Conservation (phyloP, 169 alveolate species). For the Babesia microti region DNA sequence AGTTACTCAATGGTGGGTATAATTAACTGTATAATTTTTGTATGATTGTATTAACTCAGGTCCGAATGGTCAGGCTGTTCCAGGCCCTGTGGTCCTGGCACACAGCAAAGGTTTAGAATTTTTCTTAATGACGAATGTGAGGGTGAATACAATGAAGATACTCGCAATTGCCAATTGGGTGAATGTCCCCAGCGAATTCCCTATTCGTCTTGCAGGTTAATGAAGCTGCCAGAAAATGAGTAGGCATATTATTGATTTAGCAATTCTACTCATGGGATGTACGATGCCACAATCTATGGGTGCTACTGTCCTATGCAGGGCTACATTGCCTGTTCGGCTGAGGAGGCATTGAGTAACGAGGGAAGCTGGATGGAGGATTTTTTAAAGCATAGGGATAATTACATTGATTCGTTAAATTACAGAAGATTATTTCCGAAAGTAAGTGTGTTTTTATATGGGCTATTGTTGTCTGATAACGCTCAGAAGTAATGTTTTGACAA, state of each 20-base stretch:
- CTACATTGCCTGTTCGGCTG: conserved; percentile 22
- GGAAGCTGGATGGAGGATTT: conserved; percentile 18
- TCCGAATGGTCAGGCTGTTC: conserved; percentile 43
- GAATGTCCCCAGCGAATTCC: conserved; percentile 16
- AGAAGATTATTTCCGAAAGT: too few relatives aligned
- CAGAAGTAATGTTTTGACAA: too few relatives aligned
- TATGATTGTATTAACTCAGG: conserved; percentile 6
- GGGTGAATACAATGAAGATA: conserved; percentile 4
- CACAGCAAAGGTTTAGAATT: conserved; percentile 30
- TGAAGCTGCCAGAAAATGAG: conserved; percentile 2
- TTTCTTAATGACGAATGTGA: conserved; percentile 5
- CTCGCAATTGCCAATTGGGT: conserved; percentile 9
- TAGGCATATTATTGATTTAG: conserved; percentile 1
- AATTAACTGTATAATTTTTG: too few relatives aligned
- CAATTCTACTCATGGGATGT: too few relatives aligned
- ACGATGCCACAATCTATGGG: too few relatives aligned
- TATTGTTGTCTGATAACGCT: too few relatives aligned
- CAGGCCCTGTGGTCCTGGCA: conserved; percentile 22
- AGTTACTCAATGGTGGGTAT: too few relatives aligned
- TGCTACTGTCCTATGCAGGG: conserved; percentile 19
- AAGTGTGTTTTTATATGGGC: too few relatives aligned
- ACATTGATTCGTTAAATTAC: too few relatives aligned
- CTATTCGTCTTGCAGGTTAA: conserved; percentile 1
- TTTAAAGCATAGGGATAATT: conserved; percentile 7
- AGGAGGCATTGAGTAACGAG: conserved; percentile 21